Conservation (phyloP, 2,329 filamentous ascomycete species). For the Byssoonygena ceratinophila region DNA sequence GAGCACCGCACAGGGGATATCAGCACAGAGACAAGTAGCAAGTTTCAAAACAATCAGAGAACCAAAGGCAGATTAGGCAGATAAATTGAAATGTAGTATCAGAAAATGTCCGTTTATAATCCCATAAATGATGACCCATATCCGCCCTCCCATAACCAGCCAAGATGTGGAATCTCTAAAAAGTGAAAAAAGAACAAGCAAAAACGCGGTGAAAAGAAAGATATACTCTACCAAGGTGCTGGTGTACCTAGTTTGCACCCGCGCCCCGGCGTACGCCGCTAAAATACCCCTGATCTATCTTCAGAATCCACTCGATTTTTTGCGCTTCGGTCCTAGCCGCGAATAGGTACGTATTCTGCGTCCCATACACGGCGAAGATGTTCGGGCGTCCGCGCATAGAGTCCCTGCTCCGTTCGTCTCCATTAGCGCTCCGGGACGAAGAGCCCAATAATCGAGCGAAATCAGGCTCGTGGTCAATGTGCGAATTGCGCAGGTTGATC, state of each 20-base stretch:
- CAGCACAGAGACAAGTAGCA: no score
- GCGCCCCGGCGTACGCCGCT: conserved; percentile 18
- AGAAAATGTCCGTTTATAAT: no score
- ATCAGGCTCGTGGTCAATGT: conserved; percentile 86
- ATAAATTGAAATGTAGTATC: no score
- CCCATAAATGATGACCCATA: no score
- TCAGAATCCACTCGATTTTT: conserved; percentile 94
- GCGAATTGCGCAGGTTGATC: conserved; percentile 75
- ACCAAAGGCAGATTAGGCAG: neutral
- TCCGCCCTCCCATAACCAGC: no score
- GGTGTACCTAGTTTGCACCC: neutral
- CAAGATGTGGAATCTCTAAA: no score
- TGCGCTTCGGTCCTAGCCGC: conserved; percentile 78
- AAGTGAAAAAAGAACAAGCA: no score
- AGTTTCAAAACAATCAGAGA: no score
- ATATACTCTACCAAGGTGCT: no score
- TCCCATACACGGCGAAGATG: conserved; percentile 90
- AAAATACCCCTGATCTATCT: conserved; percentile 75
- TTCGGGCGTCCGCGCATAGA: conserved; percentile 46
- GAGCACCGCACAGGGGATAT: no score
- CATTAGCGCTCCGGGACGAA: conserved; percentile 29
- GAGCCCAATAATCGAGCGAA: conserved; percentile 64
- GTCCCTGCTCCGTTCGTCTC: conserved; percentile 20
- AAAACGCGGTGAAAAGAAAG: no score
- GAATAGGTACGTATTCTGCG: conserved; percentile 91